Evolutionary conservation across 2,329 filamentous ascomycete genomes (phyloP).

Genomic region (Raffaelea arxii): DNA sequence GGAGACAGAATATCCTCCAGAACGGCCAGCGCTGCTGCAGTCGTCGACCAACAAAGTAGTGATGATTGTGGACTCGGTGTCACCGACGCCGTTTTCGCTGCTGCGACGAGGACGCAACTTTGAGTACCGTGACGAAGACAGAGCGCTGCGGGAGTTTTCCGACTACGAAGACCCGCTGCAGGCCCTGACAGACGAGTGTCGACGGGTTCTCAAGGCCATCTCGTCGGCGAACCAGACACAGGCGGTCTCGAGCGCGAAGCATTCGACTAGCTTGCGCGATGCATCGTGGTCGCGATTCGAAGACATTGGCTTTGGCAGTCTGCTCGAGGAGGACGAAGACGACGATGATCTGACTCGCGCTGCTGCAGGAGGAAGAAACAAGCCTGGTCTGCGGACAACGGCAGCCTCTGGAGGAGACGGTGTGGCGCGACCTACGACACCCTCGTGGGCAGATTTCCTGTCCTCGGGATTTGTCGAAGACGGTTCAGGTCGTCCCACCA

Average conservation of each 20-base stretch:
- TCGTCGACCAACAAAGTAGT: slow-evolving; percentile 78
- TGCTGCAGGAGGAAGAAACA: slow-evolving; percentile 27
- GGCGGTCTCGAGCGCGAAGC: slow-evolving; percentile 54
- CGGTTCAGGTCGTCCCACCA: slow-evolving; percentile 49
- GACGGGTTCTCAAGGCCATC: slow-evolving; percentile 79
- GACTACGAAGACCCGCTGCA: slow-evolving; percentile 81
- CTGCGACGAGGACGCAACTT: slow-evolving; percentile 89
- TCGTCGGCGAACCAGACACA: slow-evolving; percentile 82
- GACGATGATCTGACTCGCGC: slow-evolving; percentile 43
- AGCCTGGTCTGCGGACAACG: slow-evolving; percentile 42
- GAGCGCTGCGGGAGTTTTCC: slow-evolving; percentile 74
- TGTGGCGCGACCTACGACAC: slow-evolving; percentile 77
- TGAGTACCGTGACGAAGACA: slow-evolving; percentile 84
- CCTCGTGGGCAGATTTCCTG: slow-evolving; percentile 96
- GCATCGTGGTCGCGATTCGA: slow-evolving; percentile 96
- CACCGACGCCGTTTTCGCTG: slow-evolving; percentile 85
- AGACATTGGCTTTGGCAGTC: slow-evolving; percentile 79
- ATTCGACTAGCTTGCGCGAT: slow-evolving; percentile 65
- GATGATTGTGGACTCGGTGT: slow-evolving; percentile 94
- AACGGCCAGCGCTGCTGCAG: slow-evolving; percentile 65
- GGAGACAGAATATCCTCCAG: slow-evolving; percentile 89
- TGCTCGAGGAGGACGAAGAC: slow-evolving; percentile 61
- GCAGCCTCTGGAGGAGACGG: slow-evolving; percentile 59
- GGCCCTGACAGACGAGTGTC: slow-evolving; percentile 87
- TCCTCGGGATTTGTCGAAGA: slow-evolving; percentile 85